phyloP scores from a whole-genome alignment of 106 monocot species.

The Dioscorea dumetorum region DNA sequence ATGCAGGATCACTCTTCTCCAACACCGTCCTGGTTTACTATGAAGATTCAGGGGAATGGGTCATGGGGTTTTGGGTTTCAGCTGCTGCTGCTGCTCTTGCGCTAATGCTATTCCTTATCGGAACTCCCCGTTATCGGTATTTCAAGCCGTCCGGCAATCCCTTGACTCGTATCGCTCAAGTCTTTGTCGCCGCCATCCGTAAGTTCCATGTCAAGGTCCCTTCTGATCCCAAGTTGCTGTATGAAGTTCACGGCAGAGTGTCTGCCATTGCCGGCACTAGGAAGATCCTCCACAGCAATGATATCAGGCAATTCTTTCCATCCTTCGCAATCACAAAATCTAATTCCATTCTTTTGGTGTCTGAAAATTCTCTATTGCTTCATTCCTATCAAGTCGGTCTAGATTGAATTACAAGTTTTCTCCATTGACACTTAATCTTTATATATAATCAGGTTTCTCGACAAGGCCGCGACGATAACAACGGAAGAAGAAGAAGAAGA shows the following conservation, averaged over 20 bases:
- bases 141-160: slow-evolving; percentile 66
- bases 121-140: slow-evolving; percentile 40
- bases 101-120: slow-evolving; percentile 41
- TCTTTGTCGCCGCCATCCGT: slow-evolving; percentile 41
- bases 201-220: slow-evolving; percentile 44
- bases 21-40: slow-evolving; percentile 70
- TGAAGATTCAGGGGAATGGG: slow-evolving; percentile 58
- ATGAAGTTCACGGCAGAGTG: slow-evolving; percentile 51
- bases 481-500: slow-evolving; percentile 3
- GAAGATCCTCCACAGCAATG: slow-evolving; percentile 58
- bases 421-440: no score
- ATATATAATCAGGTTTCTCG: slow-evolving; percentile 34
- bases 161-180: slow-evolving; percentile 55
- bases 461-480: slow-evolving; percentile 52
- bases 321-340: no score
- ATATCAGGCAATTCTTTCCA: slow-evolving; percentile 20
- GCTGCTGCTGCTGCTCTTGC: slow-evolving; percentile 33
- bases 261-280: slow-evolving; percentile 43
- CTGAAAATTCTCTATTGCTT: no score
- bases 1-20: slow-evolving; percentile 70
- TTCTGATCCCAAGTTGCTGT: slow-evolving; percentile 17
- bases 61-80: slow-evolving; percentile 60
- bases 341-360: no score
- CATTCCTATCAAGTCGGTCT: no score
- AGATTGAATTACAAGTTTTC: no score